Conservation (phyloP, 2,329 filamentous ascomycete genomes). For the Bipolaris gigantea region DNA sequence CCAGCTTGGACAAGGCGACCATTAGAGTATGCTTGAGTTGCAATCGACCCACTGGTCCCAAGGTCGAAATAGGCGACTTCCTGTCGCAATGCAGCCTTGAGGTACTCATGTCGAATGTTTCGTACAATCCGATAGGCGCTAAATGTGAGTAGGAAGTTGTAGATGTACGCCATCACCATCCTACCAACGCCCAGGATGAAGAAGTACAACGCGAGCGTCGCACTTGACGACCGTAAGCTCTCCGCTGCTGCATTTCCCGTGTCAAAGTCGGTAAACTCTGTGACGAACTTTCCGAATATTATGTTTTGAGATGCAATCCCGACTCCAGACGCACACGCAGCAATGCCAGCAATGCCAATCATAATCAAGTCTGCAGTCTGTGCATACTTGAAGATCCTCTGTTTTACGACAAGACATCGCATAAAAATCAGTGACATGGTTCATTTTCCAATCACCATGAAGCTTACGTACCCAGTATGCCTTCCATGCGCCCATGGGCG, state of each 20-base stretch:
- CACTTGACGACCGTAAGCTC: background rate
- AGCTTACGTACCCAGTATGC: conserved; percentile 12
- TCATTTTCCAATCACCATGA: background rate
- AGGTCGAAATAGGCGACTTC: conserved; percentile 34
- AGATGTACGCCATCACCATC: conserved; percentile 13
- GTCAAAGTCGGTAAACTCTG: conserved; percentile 12
- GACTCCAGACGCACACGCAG: conserved; percentile 13
- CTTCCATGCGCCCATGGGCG: conserved; percentile 22
- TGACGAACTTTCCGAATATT: conserved; percentile 17
- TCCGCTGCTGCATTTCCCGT: conserved; percentile 5
- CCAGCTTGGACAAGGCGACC: conserved; percentile 6
- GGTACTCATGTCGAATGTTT: conserved; percentile 14
- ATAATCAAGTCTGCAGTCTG: conserved; percentile 3
- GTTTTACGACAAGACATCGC: background rate
- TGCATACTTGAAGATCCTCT: conserved; percentile 15
- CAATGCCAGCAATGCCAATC: conserved; percentile 9
- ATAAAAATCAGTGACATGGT: background rate
- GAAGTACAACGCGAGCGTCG: conserved; percentile 14
- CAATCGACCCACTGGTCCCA: conserved; percentile 19
- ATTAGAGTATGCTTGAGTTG: conserved; percentile 13
- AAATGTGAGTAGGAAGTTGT: conserved; percentile 16
- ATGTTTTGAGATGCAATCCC: conserved; percentile 18
- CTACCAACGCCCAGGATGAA: conserved; percentile 15
- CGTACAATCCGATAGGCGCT: conserved; percentile 14
- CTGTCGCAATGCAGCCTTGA: conserved; percentile 20